Evolutionary conservation across 768 basidiomycete genomes (phyloP).

Genomic region (Amanita rimosa): DNA sequence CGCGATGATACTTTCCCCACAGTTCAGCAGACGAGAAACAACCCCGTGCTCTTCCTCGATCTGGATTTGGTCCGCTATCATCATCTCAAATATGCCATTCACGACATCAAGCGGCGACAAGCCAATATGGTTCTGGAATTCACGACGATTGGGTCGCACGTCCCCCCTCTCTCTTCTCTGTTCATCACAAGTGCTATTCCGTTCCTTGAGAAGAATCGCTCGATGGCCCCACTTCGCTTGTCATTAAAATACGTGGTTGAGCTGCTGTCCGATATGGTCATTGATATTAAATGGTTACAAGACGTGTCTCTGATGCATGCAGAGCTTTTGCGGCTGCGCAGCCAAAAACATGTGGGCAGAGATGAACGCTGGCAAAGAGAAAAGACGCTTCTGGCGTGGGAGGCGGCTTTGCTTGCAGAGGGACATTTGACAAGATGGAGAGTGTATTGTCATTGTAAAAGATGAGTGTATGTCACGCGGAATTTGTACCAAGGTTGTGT

Average conservation of each 20-base stretch:
- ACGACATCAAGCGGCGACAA: background rate
- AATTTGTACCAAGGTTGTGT: too few relatives aligned
- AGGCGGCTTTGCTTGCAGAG: background rate
- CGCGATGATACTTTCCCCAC: background rate
- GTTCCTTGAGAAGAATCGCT: background rate
- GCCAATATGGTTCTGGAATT: background rate
- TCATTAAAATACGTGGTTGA: background rate
- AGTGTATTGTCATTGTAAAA: background rate
- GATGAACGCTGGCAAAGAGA: background rate
- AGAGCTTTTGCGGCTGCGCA: background rate
- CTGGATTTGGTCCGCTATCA: background rate
- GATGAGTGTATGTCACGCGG: too few relatives aligned
- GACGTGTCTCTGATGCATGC: conserved; percentile 3
- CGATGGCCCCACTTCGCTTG: background rate
- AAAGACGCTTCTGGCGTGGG: background rate
- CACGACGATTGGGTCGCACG: conserved; percentile 1
- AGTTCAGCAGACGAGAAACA: background rate
- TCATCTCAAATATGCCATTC: background rate
- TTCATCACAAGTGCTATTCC: background rate
- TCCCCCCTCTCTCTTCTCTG: background rate
- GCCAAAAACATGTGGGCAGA: background rate
- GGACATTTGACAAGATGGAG: background rate
- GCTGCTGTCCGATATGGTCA: background rate
- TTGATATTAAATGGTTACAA: background rate
- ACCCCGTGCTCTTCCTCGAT: background rate